Evolutionary conservation across 164 flowering plant species (phyloP).

Genomic region (Warburgia ugandensis): DNA sequence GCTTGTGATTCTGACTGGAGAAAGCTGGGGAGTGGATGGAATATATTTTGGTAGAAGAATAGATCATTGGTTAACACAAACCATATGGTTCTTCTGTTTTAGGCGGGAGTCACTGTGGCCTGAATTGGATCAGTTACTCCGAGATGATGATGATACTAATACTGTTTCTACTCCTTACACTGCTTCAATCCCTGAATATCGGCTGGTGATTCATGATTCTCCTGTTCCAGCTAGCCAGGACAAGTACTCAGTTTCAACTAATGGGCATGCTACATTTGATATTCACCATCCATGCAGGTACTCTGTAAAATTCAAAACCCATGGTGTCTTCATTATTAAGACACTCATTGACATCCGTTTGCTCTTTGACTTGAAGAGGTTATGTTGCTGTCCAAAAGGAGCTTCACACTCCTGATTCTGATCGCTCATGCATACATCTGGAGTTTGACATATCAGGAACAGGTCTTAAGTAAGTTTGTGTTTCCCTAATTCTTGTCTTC

Average conservation of each 20-base stretch:
- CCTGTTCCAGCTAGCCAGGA: constrained; percentile 20
- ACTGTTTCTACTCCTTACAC: constrained; percentile 67
- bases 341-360: neutral
- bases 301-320: too few relatives aligned
- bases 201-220: constrained; percentile 59
- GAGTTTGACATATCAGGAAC: constrained; percentile 80
- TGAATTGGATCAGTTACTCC: constrained; percentile 63
- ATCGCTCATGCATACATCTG: constrained; percentile 89
- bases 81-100: constrained; percentile 6
- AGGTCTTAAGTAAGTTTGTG: constrained; percentile 53
- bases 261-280: constrained; percentile 60
- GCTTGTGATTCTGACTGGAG: too few relatives aligned
- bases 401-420: constrained; percentile 82
- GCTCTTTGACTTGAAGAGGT: constrained; percentile 33
- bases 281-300: constrained; percentile 95
- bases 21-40: too few relatives aligned
- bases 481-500: neutral
- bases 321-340: too few relatives aligned
- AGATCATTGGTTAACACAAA: neutral
- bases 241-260: constrained; percentile 24
- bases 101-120: constrained; percentile 84
- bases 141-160: constrained; percentile 54
- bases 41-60: too few relatives aligned
- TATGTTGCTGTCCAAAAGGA: constrained; percentile 72
- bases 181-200: constrained; percentile 67